A percentile compares a stretch with the other conserved stretches of the same genome.
phyloP scores from a whole-genome alignment of 2,329 filamentous ascomycete species.

The Xylaria sp. region DNA sequence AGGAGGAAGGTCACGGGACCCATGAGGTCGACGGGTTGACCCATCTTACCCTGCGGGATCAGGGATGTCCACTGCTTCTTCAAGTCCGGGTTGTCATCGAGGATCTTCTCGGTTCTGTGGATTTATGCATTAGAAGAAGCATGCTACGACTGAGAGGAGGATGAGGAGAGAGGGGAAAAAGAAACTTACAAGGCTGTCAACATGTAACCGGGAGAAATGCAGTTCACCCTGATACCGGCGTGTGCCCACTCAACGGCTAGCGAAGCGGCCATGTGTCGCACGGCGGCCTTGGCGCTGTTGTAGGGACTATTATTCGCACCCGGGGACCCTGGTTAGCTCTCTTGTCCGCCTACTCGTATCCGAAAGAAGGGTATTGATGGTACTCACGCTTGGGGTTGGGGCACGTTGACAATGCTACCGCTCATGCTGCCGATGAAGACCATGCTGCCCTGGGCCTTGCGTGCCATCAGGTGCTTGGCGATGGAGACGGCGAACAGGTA shows the following conservation, averaged over 20 bases:
- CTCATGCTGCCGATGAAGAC: constrained; percentile 98
- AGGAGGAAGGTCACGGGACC: constrained; percentile 89
- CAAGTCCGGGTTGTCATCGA: constrained; percentile 91
- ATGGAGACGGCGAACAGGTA: constrained; percentile 88
- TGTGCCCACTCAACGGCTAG: constrained; percentile 95
- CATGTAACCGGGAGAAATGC: constrained; percentile 97
- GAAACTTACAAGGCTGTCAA: constrained; percentile 83
- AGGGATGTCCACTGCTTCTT: constrained; percentile 90
- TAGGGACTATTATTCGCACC: constrained; percentile 69
- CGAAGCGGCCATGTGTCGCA: constrained; percentile 86
- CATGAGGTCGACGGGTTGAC: constrained; percentile 90
- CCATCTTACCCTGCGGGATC: constrained; percentile 95
- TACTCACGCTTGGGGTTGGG: constrained; percentile 83
- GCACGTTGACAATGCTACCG: constrained; percentile 91
- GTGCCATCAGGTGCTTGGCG: constrained; percentile 88
- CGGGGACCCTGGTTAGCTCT: constrained; percentile 32
- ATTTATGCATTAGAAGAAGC: constrained; percentile 29
- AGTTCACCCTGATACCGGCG: constrained; percentile 90
- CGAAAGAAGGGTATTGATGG: too few relatives aligned
- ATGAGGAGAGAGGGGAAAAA: background rate
- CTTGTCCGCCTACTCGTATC: background rate
- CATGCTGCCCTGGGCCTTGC: constrained; percentile 82
- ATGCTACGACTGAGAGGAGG: constrained; percentile 1
- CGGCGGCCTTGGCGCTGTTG: constrained; percentile 92
- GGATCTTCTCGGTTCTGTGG: constrained; percentile 86